A percentile compares a stretch with the other conserved stretches of the same genome.
Conservation (phyloP, 169 alveolate genomes). For the Eimeria necatrix region DNA sequence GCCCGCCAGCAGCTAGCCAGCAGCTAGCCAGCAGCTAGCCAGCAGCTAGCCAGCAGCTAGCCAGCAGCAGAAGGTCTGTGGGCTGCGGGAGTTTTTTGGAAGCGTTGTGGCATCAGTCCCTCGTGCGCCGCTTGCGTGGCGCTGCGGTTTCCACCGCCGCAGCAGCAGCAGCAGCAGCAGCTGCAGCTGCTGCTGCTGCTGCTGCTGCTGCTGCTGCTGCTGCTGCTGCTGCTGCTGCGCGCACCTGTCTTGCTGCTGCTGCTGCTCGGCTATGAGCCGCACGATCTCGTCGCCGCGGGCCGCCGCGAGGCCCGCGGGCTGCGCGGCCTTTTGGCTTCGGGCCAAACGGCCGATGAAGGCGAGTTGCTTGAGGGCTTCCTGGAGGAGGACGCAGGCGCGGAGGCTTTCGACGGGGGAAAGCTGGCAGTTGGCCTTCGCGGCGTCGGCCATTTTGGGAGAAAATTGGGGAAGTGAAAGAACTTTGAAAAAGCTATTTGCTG, state of each 20-base stretch:
- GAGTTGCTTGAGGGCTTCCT: constrained; percentile 71
- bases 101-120: no score
- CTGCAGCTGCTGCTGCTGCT: constrained; percentile 9
- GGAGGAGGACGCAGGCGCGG: constrained; percentile 55
- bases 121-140: neutral
- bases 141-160: neutral
- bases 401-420: constrained; percentile 76
- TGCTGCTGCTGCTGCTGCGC: no score
- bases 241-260: constrained; percentile 48
- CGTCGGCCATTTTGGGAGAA: neutral
- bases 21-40: no score
- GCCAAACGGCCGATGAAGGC: constrained; percentile 42
- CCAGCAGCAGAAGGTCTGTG: no score
- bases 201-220: no score
- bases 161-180: constrained; percentile 1
- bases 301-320: constrained; percentile 31
- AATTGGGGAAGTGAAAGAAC: no score
- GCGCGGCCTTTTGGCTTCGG: neutral
- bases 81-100: no score
- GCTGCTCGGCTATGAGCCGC: constrained; percentile 62
- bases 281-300: constrained; percentile 72
- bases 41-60: no score
- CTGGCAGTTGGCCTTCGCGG: neutral
- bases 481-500: neutral
- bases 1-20: no score